These are phyloP conservation scores for Paramecium tetraurelia DNA, from an alignment of 73 alveolate species.

Conservation along the genomic window DNA sequence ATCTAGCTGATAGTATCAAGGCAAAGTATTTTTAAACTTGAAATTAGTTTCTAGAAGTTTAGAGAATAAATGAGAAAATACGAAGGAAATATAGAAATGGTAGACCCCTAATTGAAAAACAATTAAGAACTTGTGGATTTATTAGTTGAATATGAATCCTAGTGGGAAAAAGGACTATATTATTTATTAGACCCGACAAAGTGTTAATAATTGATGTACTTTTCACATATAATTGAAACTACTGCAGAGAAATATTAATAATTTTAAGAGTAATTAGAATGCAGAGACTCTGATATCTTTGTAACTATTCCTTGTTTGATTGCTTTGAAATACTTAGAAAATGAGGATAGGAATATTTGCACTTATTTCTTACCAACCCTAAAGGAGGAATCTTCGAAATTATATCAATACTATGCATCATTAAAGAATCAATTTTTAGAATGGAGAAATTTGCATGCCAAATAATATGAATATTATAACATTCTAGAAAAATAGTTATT, in stretches of 20 bases:
- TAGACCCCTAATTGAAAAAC: constrained; percentile 93
- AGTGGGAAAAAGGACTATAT: constrained; percentile 80
- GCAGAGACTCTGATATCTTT: constrained; percentile 74
- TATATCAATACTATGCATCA: constrained; percentile 36
- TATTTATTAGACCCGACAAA: constrained; percentile 65
- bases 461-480: constrained; percentile 61
- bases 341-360: constrained; percentile 78
- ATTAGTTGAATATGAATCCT: constrained; percentile 81
- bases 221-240: constrained; percentile 73
- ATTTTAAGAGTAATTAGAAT: constrained; percentile 69
- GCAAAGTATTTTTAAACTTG: background rate
- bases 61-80: constrained; percentile 82
- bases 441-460: constrained; percentile 57
- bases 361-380: constrained; percentile 69
- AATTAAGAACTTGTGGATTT: constrained; percentile 91
- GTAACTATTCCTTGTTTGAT: constrained; percentile 76
- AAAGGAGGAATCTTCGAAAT: constrained; percentile 69
- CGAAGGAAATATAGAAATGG: constrained; percentile 91
- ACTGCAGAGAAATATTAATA: constrained; percentile 71
- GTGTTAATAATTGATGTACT: constrained; percentile 63
- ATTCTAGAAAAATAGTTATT: constrained; percentile 60
- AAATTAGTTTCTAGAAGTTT: constrained; percentile 44
- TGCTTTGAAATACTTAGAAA: constrained; percentile 68
- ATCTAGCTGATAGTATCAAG: constrained; percentile 83
- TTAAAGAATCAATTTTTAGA: constrained; percentile 52